Evolutionary conservation across 352 stramenopile genomes (phyloP), one percentile per base, ranked within the genome.

Genomic region (Globisporangium paroecandrum): DNA sequence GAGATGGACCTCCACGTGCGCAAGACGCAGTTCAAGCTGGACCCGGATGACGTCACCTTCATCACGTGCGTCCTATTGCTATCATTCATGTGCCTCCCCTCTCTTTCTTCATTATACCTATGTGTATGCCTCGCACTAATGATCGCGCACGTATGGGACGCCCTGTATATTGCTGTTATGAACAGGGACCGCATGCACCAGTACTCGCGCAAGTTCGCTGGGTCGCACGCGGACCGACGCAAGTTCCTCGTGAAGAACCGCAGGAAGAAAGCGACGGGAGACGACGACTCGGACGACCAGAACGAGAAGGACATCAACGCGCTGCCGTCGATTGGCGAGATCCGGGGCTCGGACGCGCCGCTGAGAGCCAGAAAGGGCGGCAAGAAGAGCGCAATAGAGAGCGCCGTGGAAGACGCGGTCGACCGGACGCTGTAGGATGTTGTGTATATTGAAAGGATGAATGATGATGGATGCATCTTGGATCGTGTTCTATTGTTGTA

Each of bases 121-220:
- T 9, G 15, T 49, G 15, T 9, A n/a, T 15, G 15, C 41, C 15
- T n/a, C 41, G 6, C 1, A n/a, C 41, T 49, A 49, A 49, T n/a
- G 41, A n/a, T 22, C 41, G 1, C 8, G 8, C 20, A 25, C 20
- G 47, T 27, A 18, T 67, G 58, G 58, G 59, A 49, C 10, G 15
- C 38, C 20, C 4, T 25, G 10, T 62, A 41, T 46, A 46, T 38
- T 9, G 38, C 54, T n/a, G 2, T 47, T 49, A 22, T 29, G 51
- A 4, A 18, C 51, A 94, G 86, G 4, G 82, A 91, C 22, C 83
- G 84, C 3, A 82, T 93, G 64, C 79, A 84, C 46, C 72, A 90
- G 65, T 89, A 94, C 70, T 92, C 87, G 55, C 86, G 79, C 72
- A 90, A 90, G 49, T 68, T 94, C 53, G 74, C 78, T 25, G 87